A percentile compares a stretch with the other conserved stretches of the same genome.
Conservation (phyloP, 2,329 filamentous ascomycete genomes). For the Cytospora mali region DNA sequence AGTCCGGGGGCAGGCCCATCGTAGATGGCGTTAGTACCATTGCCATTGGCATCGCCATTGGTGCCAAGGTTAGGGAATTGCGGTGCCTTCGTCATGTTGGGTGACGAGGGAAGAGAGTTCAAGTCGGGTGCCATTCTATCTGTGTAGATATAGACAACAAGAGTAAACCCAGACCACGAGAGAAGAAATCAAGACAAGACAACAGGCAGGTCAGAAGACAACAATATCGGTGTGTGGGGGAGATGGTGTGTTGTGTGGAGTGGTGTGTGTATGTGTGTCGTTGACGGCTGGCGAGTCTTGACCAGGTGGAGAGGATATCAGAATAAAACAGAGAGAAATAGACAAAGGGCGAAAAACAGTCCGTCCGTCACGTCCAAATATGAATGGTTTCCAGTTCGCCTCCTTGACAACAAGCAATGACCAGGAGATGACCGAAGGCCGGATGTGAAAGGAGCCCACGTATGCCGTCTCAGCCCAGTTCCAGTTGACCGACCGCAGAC, state of each 20-base stretch:
- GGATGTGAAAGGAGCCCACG: slow-evolving; percentile 18
- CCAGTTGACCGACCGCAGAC: slow-evolving; percentile 6
- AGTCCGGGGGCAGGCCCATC: slow-evolving; percentile 16
- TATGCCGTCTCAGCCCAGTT: slow-evolving; percentile 17
- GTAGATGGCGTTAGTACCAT: slow-evolving; percentile 27
- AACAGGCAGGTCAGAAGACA: slow-evolving; percentile 1
- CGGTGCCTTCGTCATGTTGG: slow-evolving; percentile 28
- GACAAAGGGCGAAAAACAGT: slow-evolving; percentile 4
- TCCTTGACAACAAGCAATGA: slow-evolving; percentile 17
- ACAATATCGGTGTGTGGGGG: neutral
- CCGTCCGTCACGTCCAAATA: slow-evolving; percentile 23
- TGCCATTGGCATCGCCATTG: slow-evolving; percentile 30
- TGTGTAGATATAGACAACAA: slow-evolving; percentile 24
- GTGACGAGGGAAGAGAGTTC: slow-evolving; percentile 67
- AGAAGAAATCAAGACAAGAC: slow-evolving; percentile 16
- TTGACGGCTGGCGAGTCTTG: slow-evolving; percentile 1
- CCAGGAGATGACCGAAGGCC: slow-evolving; percentile 17
- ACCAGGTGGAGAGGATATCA: neutral
- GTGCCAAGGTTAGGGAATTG: neutral
- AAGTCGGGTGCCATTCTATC: slow-evolving; percentile 70
- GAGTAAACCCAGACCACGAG: slow-evolving; percentile 11
- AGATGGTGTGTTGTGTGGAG: slow-evolving; percentile 1
- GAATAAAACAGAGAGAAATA: neutral
- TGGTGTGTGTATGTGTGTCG: neutral
- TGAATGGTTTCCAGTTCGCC: slow-evolving; percentile 18